These are phyloP conservation scores for Arthrobotrys conoides DNA, from an alignment of 2,329 filamentous ascomycete genomes.

Conservation along the genomic window DNA sequence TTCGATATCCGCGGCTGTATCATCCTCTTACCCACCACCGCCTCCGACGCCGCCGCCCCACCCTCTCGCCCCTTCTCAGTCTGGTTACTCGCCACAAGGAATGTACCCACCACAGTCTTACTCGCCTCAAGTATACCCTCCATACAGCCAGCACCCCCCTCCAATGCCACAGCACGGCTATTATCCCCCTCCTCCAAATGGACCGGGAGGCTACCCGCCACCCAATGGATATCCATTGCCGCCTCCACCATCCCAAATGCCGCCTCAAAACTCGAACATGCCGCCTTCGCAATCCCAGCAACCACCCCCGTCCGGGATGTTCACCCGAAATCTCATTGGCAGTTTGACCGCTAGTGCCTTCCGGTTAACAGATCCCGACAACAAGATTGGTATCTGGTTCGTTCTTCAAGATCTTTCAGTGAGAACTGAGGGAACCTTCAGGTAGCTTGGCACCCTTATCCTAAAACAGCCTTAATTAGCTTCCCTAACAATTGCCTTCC, in stretches of 20 bases:
- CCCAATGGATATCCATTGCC: slow-evolving; percentile 57
- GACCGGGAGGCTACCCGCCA: slow-evolving; percentile 50
- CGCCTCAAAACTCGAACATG: slow-evolving; percentile 60
- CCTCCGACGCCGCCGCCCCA: slow-evolving; percentile 64
- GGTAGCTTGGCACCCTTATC: slow-evolving; percentile 71
- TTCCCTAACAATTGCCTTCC: slow-evolving; percentile 9
- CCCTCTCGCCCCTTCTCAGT: slow-evolving; percentile 60
- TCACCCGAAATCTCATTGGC: slow-evolving; percentile 93
- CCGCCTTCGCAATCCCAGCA: slow-evolving; percentile 64
- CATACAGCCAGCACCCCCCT: slow-evolving; percentile 62
- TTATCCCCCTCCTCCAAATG: slow-evolving; percentile 49
- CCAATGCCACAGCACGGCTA: slow-evolving; percentile 61
- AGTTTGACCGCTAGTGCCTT: slow-evolving; percentile 91
- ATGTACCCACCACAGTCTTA: slow-evolving; percentile 64
- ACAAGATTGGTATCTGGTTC: slow-evolving; percentile 94
- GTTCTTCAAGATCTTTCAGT: slow-evolving; percentile 96
- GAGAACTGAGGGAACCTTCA: slow-evolving; percentile 89
- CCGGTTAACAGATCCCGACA: slow-evolving; percentile 81
- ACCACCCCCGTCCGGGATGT: slow-evolving; percentile 80
- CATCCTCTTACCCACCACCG: slow-evolving; percentile 79
- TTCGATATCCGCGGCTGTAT: slow-evolving; percentile 84
- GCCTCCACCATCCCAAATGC: slow-evolving; percentile 58
- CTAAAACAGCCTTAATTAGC: background rate
- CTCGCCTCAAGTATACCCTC: slow-evolving; percentile 55
- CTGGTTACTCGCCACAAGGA: slow-evolving; percentile 62